Conservation (phyloP, 1,284 basidiomycete genomes). For the Chondrostereum purpureum region DNA sequence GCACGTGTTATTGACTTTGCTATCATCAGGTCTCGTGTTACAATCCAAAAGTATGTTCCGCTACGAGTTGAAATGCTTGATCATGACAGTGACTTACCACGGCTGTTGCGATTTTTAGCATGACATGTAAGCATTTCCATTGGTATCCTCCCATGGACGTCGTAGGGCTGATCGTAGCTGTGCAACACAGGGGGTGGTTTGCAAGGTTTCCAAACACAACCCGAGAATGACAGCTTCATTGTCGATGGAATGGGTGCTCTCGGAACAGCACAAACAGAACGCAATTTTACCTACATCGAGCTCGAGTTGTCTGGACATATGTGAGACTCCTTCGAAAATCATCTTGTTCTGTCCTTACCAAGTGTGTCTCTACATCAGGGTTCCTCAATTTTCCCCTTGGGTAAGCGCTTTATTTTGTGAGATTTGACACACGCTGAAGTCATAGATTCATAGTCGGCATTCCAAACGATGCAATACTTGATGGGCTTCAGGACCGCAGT, state of each 20-base stretch:
- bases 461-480: slow-evolving; percentile 65
- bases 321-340: slow-evolving; percentile 29
- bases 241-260: slow-evolving; percentile 63
- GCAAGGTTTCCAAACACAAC: slow-evolving; percentile 70
- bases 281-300: slow-evolving; percentile 61
- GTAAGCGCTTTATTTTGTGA: slow-evolving; percentile 31
- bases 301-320: slow-evolving; percentile 66
- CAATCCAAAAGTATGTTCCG: slow-evolving; percentile 56
- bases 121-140: slow-evolving; percentile 50
- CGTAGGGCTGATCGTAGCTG: background rate
- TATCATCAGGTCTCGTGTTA: slow-evolving; percentile 45
- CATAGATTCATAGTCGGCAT: slow-evolving; percentile 40
- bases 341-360: slow-evolving; percentile 3
- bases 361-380: slow-evolving; percentile 27
- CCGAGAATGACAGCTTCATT: slow-evolving; percentile 57
- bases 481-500: slow-evolving; percentile 67
- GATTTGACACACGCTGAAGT: background rate
- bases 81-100: background rate
- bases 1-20: slow-evolving; percentile 1
- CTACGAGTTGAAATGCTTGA: background rate
- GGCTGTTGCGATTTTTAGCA: slow-evolving; percentile 29
- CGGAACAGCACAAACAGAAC: slow-evolving; percentile 58
- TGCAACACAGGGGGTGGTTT: slow-evolving; percentile 44
- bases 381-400: slow-evolving; percentile 61
- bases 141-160: background rate